Evolutionary conservation across 164 flowering plant genomes (phyloP), one percentile per base, ranked within the genome.

Genomic region (Tinospora cordifolia): DNA sequence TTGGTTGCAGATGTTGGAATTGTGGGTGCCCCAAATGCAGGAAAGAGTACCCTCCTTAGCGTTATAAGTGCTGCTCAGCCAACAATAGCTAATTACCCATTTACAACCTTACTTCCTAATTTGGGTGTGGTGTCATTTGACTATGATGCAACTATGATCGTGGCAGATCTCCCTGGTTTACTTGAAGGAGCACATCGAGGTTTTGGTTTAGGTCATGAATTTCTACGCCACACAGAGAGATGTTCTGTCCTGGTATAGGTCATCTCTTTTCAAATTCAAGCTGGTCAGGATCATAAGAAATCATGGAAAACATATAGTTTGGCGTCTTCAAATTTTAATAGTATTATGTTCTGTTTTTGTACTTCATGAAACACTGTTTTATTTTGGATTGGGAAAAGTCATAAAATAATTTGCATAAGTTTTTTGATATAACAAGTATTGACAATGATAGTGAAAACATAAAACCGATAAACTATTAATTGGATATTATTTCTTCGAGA

Each of bases 131-230:
- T 94, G 62, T 88, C 95, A 22, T 87, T 94, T 74, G 97, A 87
- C 70, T 92, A 79, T 73, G 90, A 94, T 81, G 75, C 91, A 39
- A 87, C 98, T 36, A 87, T 92, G 82, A 92, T 94, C 36, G 97
- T 92, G 49, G 99, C 97, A 66, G 98, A 92, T 85, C 74, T 94
- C 22, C 99, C 99, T 11, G 98, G 99, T 65, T 83, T 94, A 74
- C 96, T 94, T 74, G 98, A 94, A 89, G 99, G 99, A 68, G 99
- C 99, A 60, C 98, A 90, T 75, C 77, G 85, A 69, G 99, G 99
- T 71, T 94, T 87, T 77, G 99, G 99, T 67, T 84, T 94, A 66
- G 99, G 98, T 36, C 98, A 92, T 77, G 97, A 92, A 76, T 94
- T 94, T 80, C 87, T 94, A 49, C 83, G 96, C 67, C 99, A 94